These are phyloP conservation scores for Sugiyamaella sp. DNA, from an alignment of 1,139 yeast genomes.

Conservation along the genomic window DNA sequence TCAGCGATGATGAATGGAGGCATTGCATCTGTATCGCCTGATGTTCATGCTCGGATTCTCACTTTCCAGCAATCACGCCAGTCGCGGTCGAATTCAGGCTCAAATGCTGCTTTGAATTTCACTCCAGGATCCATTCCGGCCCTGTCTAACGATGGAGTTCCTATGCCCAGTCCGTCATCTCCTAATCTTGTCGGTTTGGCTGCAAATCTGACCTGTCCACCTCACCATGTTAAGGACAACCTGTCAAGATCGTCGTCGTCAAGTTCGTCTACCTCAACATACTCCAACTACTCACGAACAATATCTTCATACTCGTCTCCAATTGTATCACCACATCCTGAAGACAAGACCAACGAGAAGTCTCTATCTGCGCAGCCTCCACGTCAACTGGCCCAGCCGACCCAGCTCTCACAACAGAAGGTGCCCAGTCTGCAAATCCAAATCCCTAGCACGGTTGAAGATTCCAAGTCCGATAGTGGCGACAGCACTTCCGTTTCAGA, in stretches of 20 bases:
- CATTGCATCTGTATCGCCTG: constrained; percentile 20
- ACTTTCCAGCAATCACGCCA: constrained; percentile 37
- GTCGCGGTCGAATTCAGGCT: constrained; percentile 34
- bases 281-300: constrained; percentile 18
- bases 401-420: constrained; percentile 1
- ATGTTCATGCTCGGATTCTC: constrained; percentile 31
- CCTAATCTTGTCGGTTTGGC: constrained; percentile 10
- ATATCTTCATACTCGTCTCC: constrained; percentile 23
- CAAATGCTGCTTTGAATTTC: constrained; percentile 25
- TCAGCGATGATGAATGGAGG: constrained; percentile 21
- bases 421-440: not conserved
- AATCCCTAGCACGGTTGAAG: not conserved
- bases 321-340: constrained; percentile 24
- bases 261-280: constrained; percentile 19
- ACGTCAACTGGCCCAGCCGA: constrained; percentile 1
- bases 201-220: not conserved
- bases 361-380: not conserved
- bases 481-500: not conserved
- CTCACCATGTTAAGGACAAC: not conserved
- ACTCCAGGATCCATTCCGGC: constrained; percentile 17
- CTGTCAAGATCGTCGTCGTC: constrained; percentile 23
- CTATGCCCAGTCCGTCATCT: constrained; percentile 10
- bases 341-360: constrained; percentile 10
- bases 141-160: not conserved
- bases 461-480: not conserved